A percentile compares a stretch with the other conserved stretches of the same genome.
phyloP scores from a whole-genome alignment of 2,329 filamentous ascomycete species.

The Knoxdaviesia proteae region DNA sequence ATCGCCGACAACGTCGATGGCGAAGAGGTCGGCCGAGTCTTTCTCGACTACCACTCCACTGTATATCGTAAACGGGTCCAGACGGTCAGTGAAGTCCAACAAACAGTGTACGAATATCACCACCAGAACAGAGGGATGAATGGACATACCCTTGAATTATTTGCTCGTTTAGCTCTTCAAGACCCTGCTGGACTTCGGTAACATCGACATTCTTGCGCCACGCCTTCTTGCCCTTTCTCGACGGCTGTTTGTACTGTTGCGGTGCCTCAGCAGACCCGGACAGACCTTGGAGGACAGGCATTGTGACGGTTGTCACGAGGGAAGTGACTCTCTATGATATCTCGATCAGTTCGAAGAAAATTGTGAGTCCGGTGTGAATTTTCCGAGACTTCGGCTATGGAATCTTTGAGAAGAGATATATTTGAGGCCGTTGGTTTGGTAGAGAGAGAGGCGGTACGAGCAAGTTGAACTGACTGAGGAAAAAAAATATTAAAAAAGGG shows the following conservation, averaged over 20 bases:
- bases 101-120: constrained; percentile 5
- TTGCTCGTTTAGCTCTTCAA: constrained; percentile 70
- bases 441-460: too few relatives aligned
- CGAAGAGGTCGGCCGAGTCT: constrained; percentile 64
- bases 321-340: too few relatives aligned
- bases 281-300: constrained; percentile 31
- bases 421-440: too few relatives aligned
- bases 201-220: constrained; percentile 98
- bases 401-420: too few relatives aligned
- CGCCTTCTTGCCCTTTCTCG: constrained; percentile 92
- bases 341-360: too few relatives aligned
- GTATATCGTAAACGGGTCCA: constrained; percentile 2
- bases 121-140: not conserved
- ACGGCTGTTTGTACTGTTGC: constrained; percentile 68
- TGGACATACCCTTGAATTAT: constrained; percentile 61
- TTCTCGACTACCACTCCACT: constrained; percentile 79
- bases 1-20: constrained; percentile 58
- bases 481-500: too few relatives aligned
- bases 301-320: constrained; percentile 10
- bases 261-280: constrained; percentile 39
- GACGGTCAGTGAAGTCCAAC: constrained; percentile 1
- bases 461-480: too few relatives aligned
- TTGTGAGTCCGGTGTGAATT: too few relatives aligned
- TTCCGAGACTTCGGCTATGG: too few relatives aligned
- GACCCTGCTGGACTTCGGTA: constrained; percentile 61